phyloP scores from a whole-genome alignment of 1,139 yeast genomes.

The Magnusiomyces ingens region DNA sequence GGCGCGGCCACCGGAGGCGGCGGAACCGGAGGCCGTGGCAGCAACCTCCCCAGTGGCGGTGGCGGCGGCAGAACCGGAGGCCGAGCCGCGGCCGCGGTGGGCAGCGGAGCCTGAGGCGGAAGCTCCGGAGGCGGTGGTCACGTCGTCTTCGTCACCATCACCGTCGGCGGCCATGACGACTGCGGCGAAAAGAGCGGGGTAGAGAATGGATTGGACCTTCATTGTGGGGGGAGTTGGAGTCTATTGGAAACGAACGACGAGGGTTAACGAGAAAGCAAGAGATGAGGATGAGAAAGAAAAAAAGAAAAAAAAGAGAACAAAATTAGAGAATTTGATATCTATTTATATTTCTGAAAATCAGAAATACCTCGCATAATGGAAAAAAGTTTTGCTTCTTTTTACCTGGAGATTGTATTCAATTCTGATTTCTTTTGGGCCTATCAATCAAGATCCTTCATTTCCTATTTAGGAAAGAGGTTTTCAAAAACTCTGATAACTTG shows the following conservation, averaged over 20 bases:
- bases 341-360: no score
- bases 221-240: not conserved
- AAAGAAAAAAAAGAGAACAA: no score
- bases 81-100: no score
- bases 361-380: no score
- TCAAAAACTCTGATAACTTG: no score
- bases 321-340: no score
- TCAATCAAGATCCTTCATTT: no score
- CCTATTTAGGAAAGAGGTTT: no score
- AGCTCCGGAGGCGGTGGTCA: not conserved
- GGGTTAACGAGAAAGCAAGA: not conserved
- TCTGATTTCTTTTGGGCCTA: no score
- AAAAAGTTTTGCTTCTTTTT: no score
- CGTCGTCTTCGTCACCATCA: not conserved
- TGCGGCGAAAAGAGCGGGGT: constrained; percentile 1
- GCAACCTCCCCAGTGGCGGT: constrained; percentile 1
- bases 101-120: constrained; percentile 2
- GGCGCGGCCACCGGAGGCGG: not conserved
- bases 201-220: not conserved
- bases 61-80: not conserved
- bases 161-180: not conserved
- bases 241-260: not conserved
- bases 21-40: not conserved
- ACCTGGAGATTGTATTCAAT: no score
- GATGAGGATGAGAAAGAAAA: no score